These are phyloP conservation scores for Phytophthora aleatoria DNA, from an alignment of 352 stramenopile species.

Conservation along the genomic window DNA sequence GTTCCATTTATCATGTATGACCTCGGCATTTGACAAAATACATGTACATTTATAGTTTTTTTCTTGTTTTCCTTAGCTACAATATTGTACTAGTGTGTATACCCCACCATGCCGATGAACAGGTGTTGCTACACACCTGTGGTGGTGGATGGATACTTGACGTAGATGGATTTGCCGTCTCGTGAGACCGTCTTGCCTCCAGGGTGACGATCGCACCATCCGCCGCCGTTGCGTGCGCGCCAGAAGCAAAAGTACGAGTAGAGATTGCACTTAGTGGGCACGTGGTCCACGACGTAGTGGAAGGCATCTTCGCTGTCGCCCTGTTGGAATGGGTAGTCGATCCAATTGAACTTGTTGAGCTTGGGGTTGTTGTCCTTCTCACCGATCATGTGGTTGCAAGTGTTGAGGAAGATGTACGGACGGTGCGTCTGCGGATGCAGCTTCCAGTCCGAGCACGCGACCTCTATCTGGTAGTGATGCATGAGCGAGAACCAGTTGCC, in stretches of 20 bases:
- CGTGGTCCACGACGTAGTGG: constrained; percentile 75
- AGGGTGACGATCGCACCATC: constrained; percentile 72
- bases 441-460: constrained; percentile 55
- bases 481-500: constrained; percentile 90
- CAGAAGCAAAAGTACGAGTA: constrained; percentile 86
- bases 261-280: constrained; percentile 89
- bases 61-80: constrained; percentile 21
- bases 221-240: constrained; percentile 74
- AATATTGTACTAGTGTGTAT: constrained; percentile 21
- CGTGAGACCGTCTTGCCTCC: constrained; percentile 52
- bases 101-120: background rate
- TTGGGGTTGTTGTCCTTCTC: constrained; percentile 82
- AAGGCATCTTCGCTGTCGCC: constrained; percentile 76
- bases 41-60: constrained; percentile 32
- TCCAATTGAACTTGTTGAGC: constrained; percentile 81
- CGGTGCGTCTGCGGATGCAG: constrained; percentile 47
- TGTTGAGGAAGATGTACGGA: constrained; percentile 86
- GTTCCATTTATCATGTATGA: background rate
- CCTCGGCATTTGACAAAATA: constrained; percentile 11
- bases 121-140: constrained; percentile 14
- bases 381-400: constrained; percentile 91
- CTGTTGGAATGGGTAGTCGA: constrained; percentile 80
- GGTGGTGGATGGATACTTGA: constrained; percentile 34
- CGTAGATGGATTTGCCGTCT: constrained; percentile 69
- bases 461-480: constrained; percentile 81